A percentile compares a stretch with the other conserved stretches of the same genome.
Evolutionary conservation across 257 asterid species (phyloP).

Genomic region (Solanum pimpinellifolium): DNA sequence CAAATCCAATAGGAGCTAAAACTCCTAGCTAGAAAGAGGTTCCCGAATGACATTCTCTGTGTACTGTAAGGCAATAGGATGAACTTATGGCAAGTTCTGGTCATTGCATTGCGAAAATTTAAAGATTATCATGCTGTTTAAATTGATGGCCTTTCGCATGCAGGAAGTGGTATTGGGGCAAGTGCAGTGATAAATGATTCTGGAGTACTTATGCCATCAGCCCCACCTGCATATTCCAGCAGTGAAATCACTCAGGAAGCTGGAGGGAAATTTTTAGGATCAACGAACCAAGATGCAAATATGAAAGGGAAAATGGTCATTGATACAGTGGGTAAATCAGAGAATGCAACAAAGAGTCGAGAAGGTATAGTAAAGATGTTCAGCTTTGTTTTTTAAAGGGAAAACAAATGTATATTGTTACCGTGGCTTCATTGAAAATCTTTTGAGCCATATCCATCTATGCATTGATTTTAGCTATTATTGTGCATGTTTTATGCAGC

Average conservation of each 20-base stretch:
- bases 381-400: background rate
- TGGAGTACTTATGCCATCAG: conserved; percentile 5
- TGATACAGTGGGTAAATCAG: conserved; percentile 3
- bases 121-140: background rate
- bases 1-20: background rate
- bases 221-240: conserved; percentile 1
- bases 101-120: background rate
- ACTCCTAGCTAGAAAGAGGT: background rate
- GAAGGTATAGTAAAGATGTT: conserved; percentile 16
- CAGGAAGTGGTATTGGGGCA: conserved; percentile 18
- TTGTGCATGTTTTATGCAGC: background rate
- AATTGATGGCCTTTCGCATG: conserved; percentile 11
- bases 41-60: background rate
- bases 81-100: background rate
- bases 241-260: background rate
- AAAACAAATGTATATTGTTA: background rate
- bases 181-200: conserved; percentile 1
- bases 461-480: background rate
- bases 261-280: background rate
- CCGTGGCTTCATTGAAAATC: background rate
- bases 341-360: conserved; percentile 1
- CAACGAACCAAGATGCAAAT: conserved; percentile 6
- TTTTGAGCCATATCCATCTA: background rate
- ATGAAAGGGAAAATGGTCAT: conserved; percentile 2
- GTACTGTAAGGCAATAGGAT: background rate